These are phyloP conservation scores for Porogramme epimiltina DNA, from an alignment of 1,284 basidiomycete species.

Conservation along the genomic window DNA sequence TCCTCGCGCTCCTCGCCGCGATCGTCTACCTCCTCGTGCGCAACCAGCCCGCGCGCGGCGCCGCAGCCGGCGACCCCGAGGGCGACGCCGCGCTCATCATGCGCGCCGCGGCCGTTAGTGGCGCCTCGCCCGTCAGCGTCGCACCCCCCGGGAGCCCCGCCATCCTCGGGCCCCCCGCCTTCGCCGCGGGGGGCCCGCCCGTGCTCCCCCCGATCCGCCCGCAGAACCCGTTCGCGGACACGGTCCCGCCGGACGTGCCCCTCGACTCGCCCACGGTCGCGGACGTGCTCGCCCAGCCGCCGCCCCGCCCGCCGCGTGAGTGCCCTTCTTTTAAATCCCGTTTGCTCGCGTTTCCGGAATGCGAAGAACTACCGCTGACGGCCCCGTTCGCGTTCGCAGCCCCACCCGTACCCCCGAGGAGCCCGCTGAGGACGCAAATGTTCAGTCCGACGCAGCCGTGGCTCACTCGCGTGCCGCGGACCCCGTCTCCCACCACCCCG, in stretches of 20 bases:
- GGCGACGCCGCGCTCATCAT: conserved; percentile 2
- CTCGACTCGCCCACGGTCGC: conserved; percentile 11
- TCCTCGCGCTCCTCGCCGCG: conserved; percentile 24
- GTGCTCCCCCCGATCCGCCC: conserved; percentile 15
- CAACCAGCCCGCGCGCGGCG: conserved; percentile 9
- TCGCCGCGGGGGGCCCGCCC: background rate
- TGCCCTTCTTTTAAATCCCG: too few relatives aligned
- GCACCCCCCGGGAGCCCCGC: too few relatives aligned
- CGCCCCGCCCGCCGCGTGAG: too few relatives aligned
- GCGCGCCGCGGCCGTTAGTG: background rate
- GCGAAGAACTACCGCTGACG: too few relatives aligned
- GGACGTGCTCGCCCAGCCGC: too few relatives aligned
- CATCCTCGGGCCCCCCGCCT: too few relatives aligned
- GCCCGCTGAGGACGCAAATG: conserved; percentile 15
- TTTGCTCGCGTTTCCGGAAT: background rate
- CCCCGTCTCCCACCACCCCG: conserved; percentile 8
- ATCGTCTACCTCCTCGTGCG: conserved; percentile 22
- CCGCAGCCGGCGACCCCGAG: conserved; percentile 10
- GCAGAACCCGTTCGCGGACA: conserved; percentile 23
- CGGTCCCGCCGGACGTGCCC: conserved; percentile 10
- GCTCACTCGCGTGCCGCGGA: conserved; percentile 18
- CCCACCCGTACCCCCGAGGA: conserved; percentile 20
- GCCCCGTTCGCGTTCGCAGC: conserved; percentile 1
- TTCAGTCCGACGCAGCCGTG: conserved; percentile 14
- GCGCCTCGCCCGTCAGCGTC: too few relatives aligned